A percentile compares a stretch with the other conserved stretches of the same genome.
These are phyloP conservation scores for Suillus clintonianus DNA, from an alignment of 768 basidiomycete species.

Conservation along the genomic window DNA sequence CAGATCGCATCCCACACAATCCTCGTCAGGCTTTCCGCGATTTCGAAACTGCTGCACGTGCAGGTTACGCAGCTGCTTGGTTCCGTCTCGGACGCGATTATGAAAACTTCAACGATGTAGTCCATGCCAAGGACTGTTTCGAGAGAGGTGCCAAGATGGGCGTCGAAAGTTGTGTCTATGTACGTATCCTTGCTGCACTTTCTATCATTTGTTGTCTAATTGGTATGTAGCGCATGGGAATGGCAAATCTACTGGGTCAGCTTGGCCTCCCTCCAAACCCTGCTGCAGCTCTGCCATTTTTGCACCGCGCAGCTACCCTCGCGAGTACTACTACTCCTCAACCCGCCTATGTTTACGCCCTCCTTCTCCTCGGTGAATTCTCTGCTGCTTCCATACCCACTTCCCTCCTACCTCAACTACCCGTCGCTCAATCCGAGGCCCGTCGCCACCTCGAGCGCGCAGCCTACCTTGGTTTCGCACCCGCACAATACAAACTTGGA, in stretches of 20 bases:
- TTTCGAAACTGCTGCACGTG: constrained; percentile 81
- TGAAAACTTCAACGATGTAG: constrained; percentile 78
- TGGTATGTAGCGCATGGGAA: constrained; percentile 76
- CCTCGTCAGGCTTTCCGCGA: constrained; percentile 85
- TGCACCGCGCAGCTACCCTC: constrained; percentile 75
- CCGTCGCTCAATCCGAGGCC: constrained; percentile 55
- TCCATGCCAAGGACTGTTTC: constrained; percentile 82
- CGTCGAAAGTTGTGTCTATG: constrained; percentile 83
- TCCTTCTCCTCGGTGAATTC: constrained; percentile 85
- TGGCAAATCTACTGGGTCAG: constrained; percentile 90
- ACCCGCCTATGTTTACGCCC: constrained; percentile 86
- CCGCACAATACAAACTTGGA: constrained; percentile 91
- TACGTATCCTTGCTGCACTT: constrained; percentile 34
- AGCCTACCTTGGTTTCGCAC: constrained; percentile 81
- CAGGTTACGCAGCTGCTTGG: constrained; percentile 82
- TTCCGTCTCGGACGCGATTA: constrained; percentile 91
- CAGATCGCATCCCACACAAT: constrained; percentile 62
- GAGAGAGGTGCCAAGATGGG: constrained; percentile 74
- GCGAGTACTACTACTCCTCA: constrained; percentile 79
- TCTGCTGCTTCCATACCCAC: constrained; percentile 57
- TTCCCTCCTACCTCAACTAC: constrained; percentile 51
- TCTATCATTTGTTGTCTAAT: constrained; percentile 9
- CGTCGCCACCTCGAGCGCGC: constrained; percentile 79
- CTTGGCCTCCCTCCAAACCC: constrained; percentile 61
- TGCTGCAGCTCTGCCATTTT: constrained; percentile 63